phyloP scores from a whole-genome alignment of 1,284 basidiomycete species.

The Trametes versicolor region DNA sequence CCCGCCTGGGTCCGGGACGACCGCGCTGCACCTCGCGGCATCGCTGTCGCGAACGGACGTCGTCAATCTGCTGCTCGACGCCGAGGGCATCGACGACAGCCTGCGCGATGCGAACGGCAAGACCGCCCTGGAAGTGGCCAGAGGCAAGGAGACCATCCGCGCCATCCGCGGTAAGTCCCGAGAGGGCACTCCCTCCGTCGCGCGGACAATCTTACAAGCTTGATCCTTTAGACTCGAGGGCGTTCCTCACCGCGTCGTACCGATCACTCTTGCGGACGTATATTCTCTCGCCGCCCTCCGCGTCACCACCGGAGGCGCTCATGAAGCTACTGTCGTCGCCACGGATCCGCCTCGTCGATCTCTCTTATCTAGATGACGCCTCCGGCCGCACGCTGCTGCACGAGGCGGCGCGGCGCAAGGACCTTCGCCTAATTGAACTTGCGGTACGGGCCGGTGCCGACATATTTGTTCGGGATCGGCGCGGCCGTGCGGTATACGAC shows the following conservation, averaged over 20 bases:
- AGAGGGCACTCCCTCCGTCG: not conserved
- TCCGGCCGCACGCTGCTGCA: slow-evolving; percentile 86
- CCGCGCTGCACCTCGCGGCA: slow-evolving; percentile 89
- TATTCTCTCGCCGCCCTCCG: slow-evolving; percentile 64
- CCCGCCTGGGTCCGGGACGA: slow-evolving; percentile 77
- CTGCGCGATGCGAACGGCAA: slow-evolving; percentile 75
- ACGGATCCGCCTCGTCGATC: slow-evolving; percentile 66
- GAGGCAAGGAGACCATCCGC: slow-evolving; percentile 75
- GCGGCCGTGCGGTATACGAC: slow-evolving; percentile 83
- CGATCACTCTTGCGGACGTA: slow-evolving; percentile 79
- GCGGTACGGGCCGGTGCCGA: slow-evolving; percentile 89
- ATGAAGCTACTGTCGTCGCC: slow-evolving; percentile 69
- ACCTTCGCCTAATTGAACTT: slow-evolving; percentile 85
- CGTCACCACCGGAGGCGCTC: slow-evolving; percentile 60
- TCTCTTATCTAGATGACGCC: slow-evolving; percentile 80
- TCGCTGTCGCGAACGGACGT: slow-evolving; percentile 85
- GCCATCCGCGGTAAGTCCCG: slow-evolving; percentile 74
- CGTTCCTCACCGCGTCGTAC: slow-evolving; percentile 82
- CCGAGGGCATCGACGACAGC: slow-evolving; percentile 86
- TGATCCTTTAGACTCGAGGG: slow-evolving; percentile 72
- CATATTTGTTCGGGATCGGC: slow-evolving; percentile 87
- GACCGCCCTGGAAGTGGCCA: slow-evolving; percentile 81
- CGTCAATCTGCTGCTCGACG: slow-evolving; percentile 78
- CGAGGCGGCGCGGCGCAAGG: slow-evolving; percentile 87
- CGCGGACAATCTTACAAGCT: not conserved